Evolutionary conservation across 2,329 filamentous ascomycete species (phyloP), one percentile per base, ranked within the genome.

Genomic region (Xylaria sp.): DNA sequence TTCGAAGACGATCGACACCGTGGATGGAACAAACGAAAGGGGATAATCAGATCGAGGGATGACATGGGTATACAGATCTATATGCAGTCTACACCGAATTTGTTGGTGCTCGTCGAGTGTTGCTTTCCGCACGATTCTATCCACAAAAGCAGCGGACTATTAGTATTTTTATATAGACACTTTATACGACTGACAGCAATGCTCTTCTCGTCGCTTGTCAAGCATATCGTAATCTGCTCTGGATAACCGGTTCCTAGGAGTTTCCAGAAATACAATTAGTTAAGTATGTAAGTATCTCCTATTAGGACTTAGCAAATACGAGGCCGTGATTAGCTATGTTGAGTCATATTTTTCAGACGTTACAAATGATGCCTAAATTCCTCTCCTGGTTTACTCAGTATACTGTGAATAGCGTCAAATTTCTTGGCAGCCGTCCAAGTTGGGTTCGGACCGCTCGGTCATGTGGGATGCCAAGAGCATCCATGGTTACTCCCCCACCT

Each of bases 381-480:
- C 12, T 60, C 17, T 27, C 7, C 12, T 51, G 0, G 55, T 36
- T 42, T 48, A 55, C 50, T 55, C 30, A 61, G n/a, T 50, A 14
- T 57, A 12, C 5, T 14, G n/a, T 34, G n/a, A 50, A 53, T 17
- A 53, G 24, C 39, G 27, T 51, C 34, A 47, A 12, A 14, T 14
- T 56, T 56, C 61, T 57, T 50, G 55, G 60, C 50, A 24, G 45
- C n/a, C n/a, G 32, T 67, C 12, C 11, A 47, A 24, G 21, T 63
- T 36, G 7, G 42, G 27, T 45, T 42, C 7, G 24, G 50, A 4
- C 27, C 24, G 32, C 30, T 39, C 56, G 36, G 63, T 7, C 11
- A 61, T 65, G 66, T 68, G 66, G 66, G 66, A 65, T 65, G 66
- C 66, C 66, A 68, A 68, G 66, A 61, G 21, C 19, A 27, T 50